Conservation (phyloP, 371 early-diverging fungal species). For the Batrachochytrium dendrobatidis region DNA sequence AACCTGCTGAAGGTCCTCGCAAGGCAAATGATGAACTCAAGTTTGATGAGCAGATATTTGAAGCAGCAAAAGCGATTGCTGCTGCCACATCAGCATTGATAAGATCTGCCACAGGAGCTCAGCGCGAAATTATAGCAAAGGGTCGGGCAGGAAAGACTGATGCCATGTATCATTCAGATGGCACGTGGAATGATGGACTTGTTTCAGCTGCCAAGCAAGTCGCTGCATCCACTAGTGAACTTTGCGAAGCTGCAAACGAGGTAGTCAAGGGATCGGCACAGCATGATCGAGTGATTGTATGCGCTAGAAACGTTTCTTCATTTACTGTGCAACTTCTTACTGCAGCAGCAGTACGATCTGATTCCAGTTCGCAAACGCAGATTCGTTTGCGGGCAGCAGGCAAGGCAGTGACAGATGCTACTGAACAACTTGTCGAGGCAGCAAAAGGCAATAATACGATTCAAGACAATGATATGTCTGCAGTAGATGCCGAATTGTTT, state of each 20-base stretch:
- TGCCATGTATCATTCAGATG: constrained; percentile 41
- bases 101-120: constrained; percentile 40
- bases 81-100: constrained; percentile 44
- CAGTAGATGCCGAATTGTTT: constrained; percentile 14
- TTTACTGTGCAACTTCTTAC: constrained; percentile 42
- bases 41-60: constrained; percentile 42
- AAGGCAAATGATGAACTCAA: constrained; percentile 28
- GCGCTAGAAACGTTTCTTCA: constrained; percentile 35
- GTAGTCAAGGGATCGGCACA: constrained; percentile 34
- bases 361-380: constrained; percentile 33
- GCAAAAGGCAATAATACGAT: no score
- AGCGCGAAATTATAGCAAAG: constrained; percentile 41
- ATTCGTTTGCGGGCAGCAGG: constrained; percentile 43
- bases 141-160: constrained; percentile 13
- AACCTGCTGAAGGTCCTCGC: constrained; percentile 18
- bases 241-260: constrained; percentile 40
- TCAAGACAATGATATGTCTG: no score
- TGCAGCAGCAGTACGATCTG: constrained; percentile 33
- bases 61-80: constrained; percentile 43
- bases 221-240: constrained; percentile 33
- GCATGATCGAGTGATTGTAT: constrained; percentile 37
- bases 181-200: constrained; percentile 51
- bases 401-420: constrained; percentile 40
- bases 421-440: constrained; percentile 38
- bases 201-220: constrained; percentile 48